Percentiles rank a stretch among this genome's conserved stretches.
These are phyloP conservation scores for Fusarium austroafricanum DNA, from an alignment of 2,329 filamentous ascomycete genomes.

Conservation along the genomic window DNA sequence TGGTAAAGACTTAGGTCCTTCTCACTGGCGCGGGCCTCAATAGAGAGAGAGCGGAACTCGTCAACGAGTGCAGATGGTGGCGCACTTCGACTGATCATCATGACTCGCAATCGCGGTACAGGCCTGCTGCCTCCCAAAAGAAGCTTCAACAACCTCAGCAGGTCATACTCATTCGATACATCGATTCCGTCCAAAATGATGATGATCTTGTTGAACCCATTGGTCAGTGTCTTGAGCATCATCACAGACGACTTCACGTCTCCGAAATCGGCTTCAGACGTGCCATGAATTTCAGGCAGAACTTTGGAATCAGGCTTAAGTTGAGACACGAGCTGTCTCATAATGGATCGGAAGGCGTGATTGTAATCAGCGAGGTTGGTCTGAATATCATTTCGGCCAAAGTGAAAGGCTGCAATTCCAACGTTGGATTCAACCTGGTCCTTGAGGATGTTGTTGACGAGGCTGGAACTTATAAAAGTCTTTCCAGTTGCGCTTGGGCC, in stretches of 20 bases:
- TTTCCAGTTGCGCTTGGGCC: conserved; percentile 15
- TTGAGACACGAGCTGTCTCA: not conserved
- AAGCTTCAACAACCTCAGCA: not conserved
- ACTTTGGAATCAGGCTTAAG: not conserved
- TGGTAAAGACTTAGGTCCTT: not conserved
- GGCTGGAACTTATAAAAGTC: conserved; percentile 5
- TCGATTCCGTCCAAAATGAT: conserved; percentile 1
- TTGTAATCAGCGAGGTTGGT: not conserved
- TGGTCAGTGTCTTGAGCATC: not conserved
- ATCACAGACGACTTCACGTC: fast-evolving
- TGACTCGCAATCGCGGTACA: not conserved
- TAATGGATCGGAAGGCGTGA: not conserved
- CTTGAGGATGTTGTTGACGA: not conserved
- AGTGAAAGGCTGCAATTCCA: not conserved
- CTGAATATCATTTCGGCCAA: not conserved
- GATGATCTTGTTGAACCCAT: fast-evolving
- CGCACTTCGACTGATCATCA: not conserved
- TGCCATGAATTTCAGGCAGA: fast-evolving
- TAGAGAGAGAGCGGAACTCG: fast-evolving
- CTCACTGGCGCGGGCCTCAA: not conserved
- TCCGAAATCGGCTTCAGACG: not conserved
- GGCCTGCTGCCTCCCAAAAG: fast-evolving
- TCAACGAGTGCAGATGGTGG: fast-evolving
- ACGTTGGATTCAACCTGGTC: fast-evolving
- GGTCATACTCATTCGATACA: not conserved